phyloP scores from a whole-genome alignment of 805 yeast genomes.

The Cyberlindnera mrakii region DNA sequence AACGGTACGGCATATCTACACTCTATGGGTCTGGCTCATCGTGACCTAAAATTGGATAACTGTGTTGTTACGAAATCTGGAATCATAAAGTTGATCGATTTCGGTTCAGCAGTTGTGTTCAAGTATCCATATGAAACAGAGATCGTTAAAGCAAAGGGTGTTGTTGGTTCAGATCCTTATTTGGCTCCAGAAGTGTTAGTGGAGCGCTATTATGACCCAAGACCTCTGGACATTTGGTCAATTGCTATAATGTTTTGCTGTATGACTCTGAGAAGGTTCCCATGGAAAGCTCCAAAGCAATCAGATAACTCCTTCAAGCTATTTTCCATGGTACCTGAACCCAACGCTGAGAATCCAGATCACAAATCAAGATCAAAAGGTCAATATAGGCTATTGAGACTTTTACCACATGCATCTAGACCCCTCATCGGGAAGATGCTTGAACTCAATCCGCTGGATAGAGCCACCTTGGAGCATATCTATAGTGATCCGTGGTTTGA shows the following conservation, averaged over 20 bases:
- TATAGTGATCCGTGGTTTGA: conserved; percentile 50
- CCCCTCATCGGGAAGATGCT: conserved; percentile 61
- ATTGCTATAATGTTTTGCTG: conserved; percentile 89
- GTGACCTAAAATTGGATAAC: conserved; percentile 89
- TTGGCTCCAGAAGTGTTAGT: conserved; percentile 85
- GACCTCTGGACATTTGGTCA: conserved; percentile 90
- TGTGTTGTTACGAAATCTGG: conserved; percentile 79
- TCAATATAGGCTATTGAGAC: conserved; percentile 63
- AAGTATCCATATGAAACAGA: conserved; percentile 54
- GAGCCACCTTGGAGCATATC: conserved; percentile 56
- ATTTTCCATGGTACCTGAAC: conserved; percentile 42
- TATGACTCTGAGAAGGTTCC: conserved; percentile 80
- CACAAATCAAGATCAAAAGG: conserved; percentile 48
- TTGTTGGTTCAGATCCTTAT: conserved; percentile 95
- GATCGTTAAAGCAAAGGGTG: conserved; percentile 67
- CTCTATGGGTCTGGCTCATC: conserved; percentile 78
- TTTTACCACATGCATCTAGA: conserved; percentile 65
- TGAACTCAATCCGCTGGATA: conserved; percentile 45
- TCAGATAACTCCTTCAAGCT: conserved; percentile 70
- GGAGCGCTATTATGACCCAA: conserved; percentile 63
- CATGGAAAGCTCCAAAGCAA: conserved; percentile 90
- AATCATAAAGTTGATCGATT: conserved; percentile 80
- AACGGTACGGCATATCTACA: conserved; percentile 76
- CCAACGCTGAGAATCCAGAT: conserved; percentile 21
- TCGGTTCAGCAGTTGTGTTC: conserved; percentile 88